Evolutionary conservation across 164 flowering plant species (phyloP).

Genomic region (Liriodendron chinense): DNA sequence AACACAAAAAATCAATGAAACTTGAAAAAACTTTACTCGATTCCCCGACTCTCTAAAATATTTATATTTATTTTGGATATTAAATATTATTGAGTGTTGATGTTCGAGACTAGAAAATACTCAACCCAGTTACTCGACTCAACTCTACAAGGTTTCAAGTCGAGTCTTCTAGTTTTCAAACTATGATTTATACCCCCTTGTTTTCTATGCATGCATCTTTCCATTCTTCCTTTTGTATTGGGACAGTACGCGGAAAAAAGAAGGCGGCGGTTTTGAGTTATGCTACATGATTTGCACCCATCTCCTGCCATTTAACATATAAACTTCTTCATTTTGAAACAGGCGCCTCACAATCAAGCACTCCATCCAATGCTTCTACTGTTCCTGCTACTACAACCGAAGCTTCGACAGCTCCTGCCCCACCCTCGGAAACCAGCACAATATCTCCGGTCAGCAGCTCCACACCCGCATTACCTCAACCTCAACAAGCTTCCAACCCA

Average conservation of each 20-base stretch:
- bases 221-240: not conserved
- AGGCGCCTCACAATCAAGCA: conserved; percentile 22
- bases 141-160: too few relatives aligned
- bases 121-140: not conserved
- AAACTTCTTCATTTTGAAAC: conserved; percentile 12
- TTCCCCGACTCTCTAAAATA: not conserved
- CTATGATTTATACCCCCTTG: too few relatives aligned
- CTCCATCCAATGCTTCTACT: conserved; percentile 15
- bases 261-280: too few relatives aligned
- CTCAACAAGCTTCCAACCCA: conserved; percentile 23
- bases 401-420: conserved; percentile 11
- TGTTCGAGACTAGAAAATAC: too few relatives aligned
- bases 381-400: conserved; percentile 23
- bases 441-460: conserved; percentile 6
- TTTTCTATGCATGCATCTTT: too few relatives aligned
- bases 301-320: not conserved
- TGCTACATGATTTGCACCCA: not conserved
- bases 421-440: conserved; percentile 6
- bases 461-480: conserved; percentile 20
- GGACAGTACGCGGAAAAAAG: not conserved
- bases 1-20: too few relatives aligned
- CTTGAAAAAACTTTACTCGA: not conserved
- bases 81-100: not conserved
- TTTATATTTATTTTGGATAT: not conserved
- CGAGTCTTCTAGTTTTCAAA: too few relatives aligned